Base-by-base conservation (phyloP, 139 green algal genomes). In the Gonium pectorale region DNA sequence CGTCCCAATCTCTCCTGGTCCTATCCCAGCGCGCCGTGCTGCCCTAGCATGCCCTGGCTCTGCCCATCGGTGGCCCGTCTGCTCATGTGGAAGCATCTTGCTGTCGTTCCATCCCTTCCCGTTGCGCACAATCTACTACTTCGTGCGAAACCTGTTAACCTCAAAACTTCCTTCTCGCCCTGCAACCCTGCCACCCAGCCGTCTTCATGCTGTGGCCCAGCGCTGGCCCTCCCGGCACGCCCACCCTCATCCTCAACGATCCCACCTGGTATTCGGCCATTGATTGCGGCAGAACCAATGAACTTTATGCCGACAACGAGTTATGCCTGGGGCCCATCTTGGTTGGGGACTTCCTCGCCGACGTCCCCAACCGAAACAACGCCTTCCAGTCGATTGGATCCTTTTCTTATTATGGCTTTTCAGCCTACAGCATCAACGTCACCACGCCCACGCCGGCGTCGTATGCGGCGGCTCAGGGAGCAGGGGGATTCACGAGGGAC, bases 171-270 rank as follows among this genome's bases (percentile, higher is more conserved):
- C 33, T n/a, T 35, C 15, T 29, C 5, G 4, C 31, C 27, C 33
- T 5, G 3, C 63, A 29, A 6, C 63, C 31, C 33, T n/a, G 13
- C 63, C 35, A 9, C 62, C 41, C 81, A 87, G 81, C 60, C 24
- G 27, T 83, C 2, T 64, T 26, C 44, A 38, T 77, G 8, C 71
- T 77, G 2, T 37, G 38, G 15, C 82, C 82, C 7, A 63, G 17
- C 29, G 70, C 82, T n/a, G 82, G 82, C 2, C 82, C 82, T 15
- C 70, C 82, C 35, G 71, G 60, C 19, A 54, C 59, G 33, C 38
- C 49, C 17, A 5, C 33, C 33, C 63, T 13, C 2, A 15, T 44
- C 33, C 7, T 35, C 15, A 4, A 26, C 33, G 26, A 13, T 4
- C 33, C 21, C 63, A 44, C 33, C 5, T 69, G 33, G 21, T 33